Base-by-base conservation (phyloP, 192 early-diverging fungal genomes). In the Kappamyces sp. region DNA sequence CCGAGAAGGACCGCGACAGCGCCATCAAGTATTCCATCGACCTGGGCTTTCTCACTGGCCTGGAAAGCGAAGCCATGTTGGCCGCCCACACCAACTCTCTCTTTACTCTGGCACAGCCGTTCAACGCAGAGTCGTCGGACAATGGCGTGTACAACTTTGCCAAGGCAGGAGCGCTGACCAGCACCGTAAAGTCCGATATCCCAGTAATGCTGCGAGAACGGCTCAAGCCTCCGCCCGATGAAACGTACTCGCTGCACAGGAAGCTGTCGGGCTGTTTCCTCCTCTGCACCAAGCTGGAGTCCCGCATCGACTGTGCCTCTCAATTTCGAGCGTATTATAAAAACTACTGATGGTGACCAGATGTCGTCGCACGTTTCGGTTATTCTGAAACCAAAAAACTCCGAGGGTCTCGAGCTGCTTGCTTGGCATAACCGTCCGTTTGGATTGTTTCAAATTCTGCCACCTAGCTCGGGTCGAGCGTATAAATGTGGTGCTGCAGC, bases 201-300 rank as follows among this genome's bases (percentile, higher is more conserved):
- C 96, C 96, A 1, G 80, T 90, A 5, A 99, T 99, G 96, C 78
- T 99, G 52, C 77, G 84, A 48, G 86, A 99, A 60, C 73, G 96
- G 31, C 68, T 99, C 36, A 95, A 90, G 3, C 96, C 96, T 8
- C 96, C 96, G 3, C 96, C 96, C n/a, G 96, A 99, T 60, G 93
- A 95, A 68, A 92, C 90, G 3, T 99, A 99, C 70, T 89, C 89
- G 9, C 70, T 97, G 68, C 96, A 99, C 60, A 78, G 92, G 39
- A 99, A 97, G 66, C 78, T 99, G 44, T 89, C 87, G 15, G 93
- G 96, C 1, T 89, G 87, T 0, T 97, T 93, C 66, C 71, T 98
- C 69, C 69, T 97, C 15, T 98, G 93, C 65, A 81, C 88, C 12
- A 90, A 87, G 69, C 70, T 98, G 34, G 66, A 84, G 15, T 78